phyloP scores from a whole-genome alignment of 1,139 yeast genomes.

The Yamadazyma songkhlaensis region DNA sequence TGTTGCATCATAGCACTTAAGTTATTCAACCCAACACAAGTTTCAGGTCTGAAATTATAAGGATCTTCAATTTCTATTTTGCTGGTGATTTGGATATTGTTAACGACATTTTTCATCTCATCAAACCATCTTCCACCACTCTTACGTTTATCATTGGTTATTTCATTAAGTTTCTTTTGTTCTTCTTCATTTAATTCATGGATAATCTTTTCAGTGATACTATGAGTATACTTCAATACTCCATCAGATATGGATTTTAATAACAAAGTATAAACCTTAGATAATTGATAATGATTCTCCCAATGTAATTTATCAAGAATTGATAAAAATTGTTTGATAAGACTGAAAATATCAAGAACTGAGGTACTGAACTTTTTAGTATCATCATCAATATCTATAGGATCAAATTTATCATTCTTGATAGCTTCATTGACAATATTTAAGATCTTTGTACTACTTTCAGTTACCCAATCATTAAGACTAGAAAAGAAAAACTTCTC shows the following conservation, averaged over 20 bases:
- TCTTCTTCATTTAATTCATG: constrained; percentile 48
- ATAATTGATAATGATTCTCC: constrained; percentile 59
- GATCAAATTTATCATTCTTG: constrained; percentile 53
- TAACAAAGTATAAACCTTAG: constrained; percentile 56
- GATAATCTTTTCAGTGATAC: constrained; percentile 44
- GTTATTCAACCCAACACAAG: constrained; percentile 78
- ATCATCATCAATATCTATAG: constrained; percentile 45
- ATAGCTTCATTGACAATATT: constrained; percentile 55
- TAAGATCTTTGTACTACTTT: constrained; percentile 47
- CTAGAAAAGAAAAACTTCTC: constrained; percentile 62
- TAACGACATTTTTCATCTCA: constrained; percentile 48
- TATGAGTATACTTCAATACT: constrained; percentile 49
- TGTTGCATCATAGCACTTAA: constrained; percentile 59
- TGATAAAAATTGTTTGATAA: constrained; percentile 56
- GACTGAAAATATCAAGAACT: constrained; percentile 63
- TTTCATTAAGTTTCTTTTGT: constrained; percentile 17
- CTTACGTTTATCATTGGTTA: constrained; percentile 26
- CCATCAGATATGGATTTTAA: constrained; percentile 64
- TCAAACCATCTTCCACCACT: constrained; percentile 38
- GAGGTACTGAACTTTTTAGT: constrained; percentile 47
- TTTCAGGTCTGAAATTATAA: constrained; percentile 57
- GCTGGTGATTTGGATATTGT: constrained; percentile 33
- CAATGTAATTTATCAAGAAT: constrained; percentile 59
- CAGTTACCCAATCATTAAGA: constrained; percentile 54
- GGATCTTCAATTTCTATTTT: constrained; percentile 49